Percentiles rank a stretch among this genome's conserved stretches.
Evolutionary conservation across 108 stramenopile species (phyloP).

Genomic region (Cyclotella sp.): DNA sequence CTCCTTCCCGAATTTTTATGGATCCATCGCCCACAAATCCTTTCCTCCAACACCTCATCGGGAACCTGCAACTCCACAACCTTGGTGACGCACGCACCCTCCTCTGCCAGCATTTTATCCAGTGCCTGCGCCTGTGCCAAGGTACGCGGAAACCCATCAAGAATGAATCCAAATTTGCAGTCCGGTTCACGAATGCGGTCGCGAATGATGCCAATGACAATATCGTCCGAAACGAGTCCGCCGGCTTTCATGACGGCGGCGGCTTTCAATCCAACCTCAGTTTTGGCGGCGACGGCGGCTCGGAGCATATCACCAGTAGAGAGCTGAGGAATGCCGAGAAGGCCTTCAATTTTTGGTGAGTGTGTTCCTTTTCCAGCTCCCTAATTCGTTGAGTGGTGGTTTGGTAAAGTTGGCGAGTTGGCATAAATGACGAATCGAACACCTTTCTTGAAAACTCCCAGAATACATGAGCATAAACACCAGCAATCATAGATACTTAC

Average conservation of each 20-base stretch:
- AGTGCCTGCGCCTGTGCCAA: slow-evolving; percentile 94
- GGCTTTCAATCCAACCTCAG: slow-evolving; percentile 96
- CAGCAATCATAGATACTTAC: neutral
- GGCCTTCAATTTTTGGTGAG: slow-evolving; percentile 86
- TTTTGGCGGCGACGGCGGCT: slow-evolving; percentile 95
- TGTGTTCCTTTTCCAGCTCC: slow-evolving; percentile 91
- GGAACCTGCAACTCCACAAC: slow-evolving; percentile 94
- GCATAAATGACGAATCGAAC: too few species aligned
- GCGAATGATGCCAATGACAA: slow-evolving; percentile 95
- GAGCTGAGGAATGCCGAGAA: slow-evolving; percentile 88
- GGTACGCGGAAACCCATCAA: slow-evolving; percentile 99
- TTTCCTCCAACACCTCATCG: slow-evolving; percentile 95
- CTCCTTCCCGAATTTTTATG: slow-evolving; percentile 92
- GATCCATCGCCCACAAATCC: slow-evolving; percentile 97
- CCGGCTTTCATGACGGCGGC: slow-evolving; percentile 98
- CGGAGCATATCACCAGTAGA: slow-evolving; percentile 99
- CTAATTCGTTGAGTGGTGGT: neutral
- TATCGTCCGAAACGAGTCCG: slow-evolving; percentile 94
- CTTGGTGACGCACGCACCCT: slow-evolving; percentile 90
- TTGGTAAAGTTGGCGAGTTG: too few species aligned
- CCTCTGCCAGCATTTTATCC: slow-evolving; percentile 92
- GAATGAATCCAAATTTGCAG: slow-evolving; percentile 96
- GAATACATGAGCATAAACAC: neutral
- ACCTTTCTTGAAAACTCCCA: neutral
- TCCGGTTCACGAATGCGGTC: slow-evolving; percentile 92